Conservation (phyloP, 306 rosid species). For the Citrullus amarus region DNA sequence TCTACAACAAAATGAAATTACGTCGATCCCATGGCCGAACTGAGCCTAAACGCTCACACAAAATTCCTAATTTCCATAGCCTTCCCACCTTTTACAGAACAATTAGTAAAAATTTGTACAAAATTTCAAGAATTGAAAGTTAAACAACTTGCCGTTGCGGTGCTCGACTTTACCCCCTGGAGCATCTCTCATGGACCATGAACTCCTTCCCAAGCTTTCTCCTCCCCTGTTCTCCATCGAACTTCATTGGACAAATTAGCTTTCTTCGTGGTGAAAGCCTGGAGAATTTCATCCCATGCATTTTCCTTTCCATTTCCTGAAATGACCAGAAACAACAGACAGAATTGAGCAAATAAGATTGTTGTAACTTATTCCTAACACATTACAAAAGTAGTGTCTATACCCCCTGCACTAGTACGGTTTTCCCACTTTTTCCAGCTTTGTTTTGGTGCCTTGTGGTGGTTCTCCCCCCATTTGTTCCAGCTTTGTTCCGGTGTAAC, state of each 20-base stretch:
- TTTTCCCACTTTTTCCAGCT: slow-evolving; percentile 18
- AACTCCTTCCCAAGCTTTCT: slow-evolving; percentile 31
- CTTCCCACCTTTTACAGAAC: not conserved
- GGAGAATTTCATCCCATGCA: slow-evolving; percentile 71
- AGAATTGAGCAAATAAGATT: not conserved
- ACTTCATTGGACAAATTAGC: slow-evolving; percentile 33
- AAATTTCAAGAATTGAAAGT: not conserved
- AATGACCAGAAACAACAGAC: not conserved
- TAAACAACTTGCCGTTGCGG: not conserved
- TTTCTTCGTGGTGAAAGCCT: slow-evolving; percentile 51
- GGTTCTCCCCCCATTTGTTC: slow-evolving; percentile 17
- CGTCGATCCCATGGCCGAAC: not conserved
- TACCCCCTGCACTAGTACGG: not conserved
- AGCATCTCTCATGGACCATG: slow-evolving; percentile 40
- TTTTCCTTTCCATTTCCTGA: slow-evolving; percentile 51
- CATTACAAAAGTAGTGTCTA: not conserved
- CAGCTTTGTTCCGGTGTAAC: slow-evolving; percentile 9
- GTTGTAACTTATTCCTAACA: not conserved
- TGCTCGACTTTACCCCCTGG: not conserved
- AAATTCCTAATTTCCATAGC: not conserved
- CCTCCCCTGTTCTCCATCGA: slow-evolving; percentile 31
- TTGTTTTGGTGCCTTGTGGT: slow-evolving; percentile 2
- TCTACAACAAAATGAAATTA: not conserved
- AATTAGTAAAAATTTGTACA: not conserved
- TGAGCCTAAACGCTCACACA: not conserved